Percentiles rank a stretch among this genome's conserved stretches.
Evolutionary conservation across 768 basidiomycete genomes (phyloP).

Genomic region (Mycena vitilis): DNA sequence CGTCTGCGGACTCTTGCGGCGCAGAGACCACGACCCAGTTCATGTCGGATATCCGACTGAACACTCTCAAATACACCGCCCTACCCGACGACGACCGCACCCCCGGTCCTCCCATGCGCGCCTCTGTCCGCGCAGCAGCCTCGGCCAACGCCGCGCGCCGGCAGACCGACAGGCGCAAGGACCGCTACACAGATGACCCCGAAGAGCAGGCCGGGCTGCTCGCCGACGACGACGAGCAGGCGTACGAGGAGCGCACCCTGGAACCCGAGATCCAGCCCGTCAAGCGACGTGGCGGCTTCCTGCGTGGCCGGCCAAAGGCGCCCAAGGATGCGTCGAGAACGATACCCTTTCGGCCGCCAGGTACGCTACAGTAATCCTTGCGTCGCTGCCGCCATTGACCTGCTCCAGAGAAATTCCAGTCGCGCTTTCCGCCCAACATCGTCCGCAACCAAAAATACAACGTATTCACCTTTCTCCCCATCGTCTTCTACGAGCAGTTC

Average conservation of each 20-base stretch:
- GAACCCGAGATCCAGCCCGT: constrained; percentile 31
- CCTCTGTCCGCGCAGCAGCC: constrained; percentile 48
- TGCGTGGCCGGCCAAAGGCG: constrained; percentile 43
- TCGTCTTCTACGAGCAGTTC: constrained; percentile 99
- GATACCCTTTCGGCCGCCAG: constrained; percentile 81
- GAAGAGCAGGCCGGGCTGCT: constrained; percentile 71
- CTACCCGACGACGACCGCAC: constrained; percentile 42
- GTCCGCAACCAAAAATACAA: constrained; percentile 99
- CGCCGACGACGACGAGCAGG: constrained; percentile 48
- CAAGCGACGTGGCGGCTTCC: constrained; percentile 40
- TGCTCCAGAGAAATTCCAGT: constrained; percentile 73
- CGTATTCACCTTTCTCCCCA: constrained; percentile 93
- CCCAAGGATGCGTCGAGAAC: constrained; percentile 80
- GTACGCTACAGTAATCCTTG: constrained; percentile 45
- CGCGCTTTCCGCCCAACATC: constrained; percentile 85
- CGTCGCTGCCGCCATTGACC: constrained; percentile 11
- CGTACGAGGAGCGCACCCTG: constrained; percentile 44
- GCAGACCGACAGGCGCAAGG: constrained; percentile 59
- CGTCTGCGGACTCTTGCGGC: constrained; percentile 16
- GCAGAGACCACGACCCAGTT: constrained; percentile 18
- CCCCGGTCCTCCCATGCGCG: constrained; percentile 42
- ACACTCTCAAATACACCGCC: constrained; percentile 30
- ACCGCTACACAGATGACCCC: constrained; percentile 70
- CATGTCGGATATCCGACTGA: constrained; percentile 36
- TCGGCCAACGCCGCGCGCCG: constrained; percentile 40